Evolutionary conservation across 1,139 yeast species (phyloP), one percentile per base, ranked within the genome.

Genomic region (Magnusiomyces magnusii): DNA sequence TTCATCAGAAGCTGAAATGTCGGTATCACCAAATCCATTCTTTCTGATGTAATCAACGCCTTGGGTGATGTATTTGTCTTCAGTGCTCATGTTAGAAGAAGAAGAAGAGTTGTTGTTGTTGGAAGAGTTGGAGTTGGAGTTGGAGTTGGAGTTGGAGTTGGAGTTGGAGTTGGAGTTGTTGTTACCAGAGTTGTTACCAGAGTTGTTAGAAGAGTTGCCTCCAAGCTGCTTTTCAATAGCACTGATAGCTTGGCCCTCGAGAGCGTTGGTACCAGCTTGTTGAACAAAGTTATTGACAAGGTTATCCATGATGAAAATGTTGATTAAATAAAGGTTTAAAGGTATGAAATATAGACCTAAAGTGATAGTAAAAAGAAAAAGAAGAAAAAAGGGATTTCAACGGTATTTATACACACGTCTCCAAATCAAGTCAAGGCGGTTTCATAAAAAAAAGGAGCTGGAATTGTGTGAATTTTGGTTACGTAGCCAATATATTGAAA

Each of bases 191-290:
- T 31, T 31, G 36, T 31, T 31, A 53, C 93, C 92, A 58, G 69
- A 64, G 62, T 83, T 81, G 66, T 84, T 88, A 79, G 96, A 89
- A 62, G 93, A 93, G 36, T 13, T 13, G 10, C 44, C 44, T n/a
- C n/a, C 84, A 69, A 76, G 77, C 69, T 84, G 82, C 75, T 91
- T 97, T 64, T 88, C 79, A 53, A 87, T 84, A 19, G 95, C 93
- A 58, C 96, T 95, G 69, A 86, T 83, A 42, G 84, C 80, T 85
- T 87, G 86, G 84, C 5, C 3, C 44, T 39, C 44, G 19, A n/a
- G 5, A 39, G 44, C 44, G 17, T 39, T 84, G 67, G 76, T 75
- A 59, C 83, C 87, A 49, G 88, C 87, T 69, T 82, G 86, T 42
- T 86, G 78, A 58, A 83, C 78, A 64, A 84, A 82, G 71, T 84